phyloP scores from a whole-genome alignment of 2,329 filamentous ascomycete species.

The Gnomoniopsis sp. region DNA sequence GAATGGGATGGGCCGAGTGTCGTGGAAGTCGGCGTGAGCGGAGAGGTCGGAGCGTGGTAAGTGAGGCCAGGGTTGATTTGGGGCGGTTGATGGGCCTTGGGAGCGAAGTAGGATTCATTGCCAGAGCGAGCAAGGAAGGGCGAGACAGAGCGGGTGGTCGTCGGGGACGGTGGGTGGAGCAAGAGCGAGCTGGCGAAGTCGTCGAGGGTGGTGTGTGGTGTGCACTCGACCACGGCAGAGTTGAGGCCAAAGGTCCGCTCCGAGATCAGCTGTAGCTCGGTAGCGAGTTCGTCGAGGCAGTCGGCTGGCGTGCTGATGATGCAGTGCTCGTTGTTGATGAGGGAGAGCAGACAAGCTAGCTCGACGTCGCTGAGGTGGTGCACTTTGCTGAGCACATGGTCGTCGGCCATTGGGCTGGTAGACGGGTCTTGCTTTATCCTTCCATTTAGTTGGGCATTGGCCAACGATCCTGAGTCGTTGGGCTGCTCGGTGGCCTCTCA shows the following conservation, averaged over 20 bases:
- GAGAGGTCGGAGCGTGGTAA: constrained; percentile 13
- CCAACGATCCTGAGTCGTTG: constrained; percentile 1
- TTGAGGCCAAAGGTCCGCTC: constrained; percentile 69
- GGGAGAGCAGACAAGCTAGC: constrained; percentile 77
- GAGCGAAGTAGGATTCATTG: constrained; percentile 24
- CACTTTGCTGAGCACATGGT: constrained; percentile 63
- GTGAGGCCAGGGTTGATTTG: neutral
- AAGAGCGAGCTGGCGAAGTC: constrained; percentile 75
- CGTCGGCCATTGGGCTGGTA: constrained; percentile 53
- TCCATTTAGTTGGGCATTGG: neutral
- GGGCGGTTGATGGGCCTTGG: neutral
- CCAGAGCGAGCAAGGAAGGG: constrained; percentile 17
- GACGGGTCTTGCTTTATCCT: neutral
- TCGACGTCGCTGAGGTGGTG: constrained; percentile 83
- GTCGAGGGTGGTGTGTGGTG: constrained; percentile 70
- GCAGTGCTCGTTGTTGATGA: constrained; percentile 81
- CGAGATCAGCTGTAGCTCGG: constrained; percentile 70
- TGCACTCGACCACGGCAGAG: constrained; percentile 69
- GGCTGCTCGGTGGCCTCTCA: neutral
- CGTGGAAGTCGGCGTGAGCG: constrained; percentile 24
- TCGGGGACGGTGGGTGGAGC: constrained; percentile 38
- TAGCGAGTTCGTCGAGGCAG: constrained; percentile 63
- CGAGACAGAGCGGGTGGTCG: constrained; percentile 21
- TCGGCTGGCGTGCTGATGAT: constrained; percentile 71
- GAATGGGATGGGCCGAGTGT: constrained; percentile 32